Base-by-base conservation (phyloP, 2,329 filamentous ascomycete genomes). In the Alternaria arborescens region DNA sequence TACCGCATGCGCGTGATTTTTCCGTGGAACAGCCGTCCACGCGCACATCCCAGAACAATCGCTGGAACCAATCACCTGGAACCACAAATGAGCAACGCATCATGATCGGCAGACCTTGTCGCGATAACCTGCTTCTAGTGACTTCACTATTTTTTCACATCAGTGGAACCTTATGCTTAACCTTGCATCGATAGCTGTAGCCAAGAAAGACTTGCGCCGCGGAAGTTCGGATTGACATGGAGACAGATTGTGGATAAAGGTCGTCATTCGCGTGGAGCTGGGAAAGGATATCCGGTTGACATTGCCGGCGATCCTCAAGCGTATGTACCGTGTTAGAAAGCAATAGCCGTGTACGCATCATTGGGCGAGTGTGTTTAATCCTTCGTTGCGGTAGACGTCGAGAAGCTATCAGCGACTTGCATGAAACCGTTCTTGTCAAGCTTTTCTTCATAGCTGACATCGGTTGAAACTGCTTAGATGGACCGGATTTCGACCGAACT, bases 21-120 rank as follows among this genome's bases (percentile, higher is more conserved):
- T 22, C 57, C 57, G 43, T 34, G 38, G 51, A 52, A 24, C 36
- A 20, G 42, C 44, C 48, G 22, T 11, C 16, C 48, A 58, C 47
- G 47, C 18, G 55, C 36, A 20, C 12, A 36, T 36, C 32, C 32
- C 14, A 16, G 11, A 12, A 36, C 46, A 36, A 30, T 38, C 28
- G 30, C 28, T 22, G 30, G 28, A 32, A 26, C 57, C 57, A 60
- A 60, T 60, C 16, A 44, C 11, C 5, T 3, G 12, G 1, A 5
- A 16, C 26, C n/a, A 7, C 30, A 32, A 53, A 43, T 43, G 38
- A 55, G 57, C 57, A 55, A 30, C 18, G 52, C 57, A 60, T 55
- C 52, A 60, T 60, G 52, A 60, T 60, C 57, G 46, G 41, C 52
- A 55, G 40, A 55, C 36, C 26, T 52, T 55, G 14, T 44, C 26